A percentile compares a stretch with the other conserved stretches of the same genome.
Conservation (phyloP, 2,329 filamentous ascomycete species). For the Anisogramma anomala region DNA sequence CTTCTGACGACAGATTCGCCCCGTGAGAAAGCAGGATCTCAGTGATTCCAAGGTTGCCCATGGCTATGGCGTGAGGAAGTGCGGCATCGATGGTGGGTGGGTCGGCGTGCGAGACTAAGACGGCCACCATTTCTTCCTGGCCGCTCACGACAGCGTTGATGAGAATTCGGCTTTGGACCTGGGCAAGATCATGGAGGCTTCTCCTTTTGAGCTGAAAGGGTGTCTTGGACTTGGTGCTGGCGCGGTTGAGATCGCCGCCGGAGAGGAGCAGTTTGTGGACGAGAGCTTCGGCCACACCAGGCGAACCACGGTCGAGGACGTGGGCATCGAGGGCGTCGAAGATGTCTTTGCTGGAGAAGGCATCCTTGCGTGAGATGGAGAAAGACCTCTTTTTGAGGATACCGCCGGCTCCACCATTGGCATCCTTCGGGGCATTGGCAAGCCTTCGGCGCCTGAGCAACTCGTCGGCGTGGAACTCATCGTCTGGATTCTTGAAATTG, state of each 20-base stretch:
- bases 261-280: slow-evolving; percentile 36
- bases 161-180: slow-evolving; percentile 39
- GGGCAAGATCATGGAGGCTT: slow-evolving; percentile 39
- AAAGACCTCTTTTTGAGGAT: slow-evolving; percentile 28
- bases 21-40: slow-evolving; percentile 40
- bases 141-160: slow-evolving; percentile 39
- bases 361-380: slow-evolving; percentile 35
- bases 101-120: slow-evolving; percentile 43
- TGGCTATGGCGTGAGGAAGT: slow-evolving; percentile 37
- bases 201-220: slow-evolving; percentile 36
- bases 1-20: slow-evolving; percentile 34
- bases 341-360: slow-evolving; percentile 41
- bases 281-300: slow-evolving; percentile 45
- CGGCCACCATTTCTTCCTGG: slow-evolving; percentile 41
- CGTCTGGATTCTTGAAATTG: slow-evolving; percentile 34
- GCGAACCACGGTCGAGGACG: slow-evolving; percentile 36
- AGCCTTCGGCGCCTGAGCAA: slow-evolving; percentile 36
- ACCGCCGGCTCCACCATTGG: slow-evolving; percentile 20
- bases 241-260: slow-evolving; percentile 40
- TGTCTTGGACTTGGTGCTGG: slow-evolving; percentile 34
- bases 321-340: slow-evolving; percentile 40
- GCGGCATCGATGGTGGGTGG: slow-evolving; percentile 36
- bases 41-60: slow-evolving; percentile 30
- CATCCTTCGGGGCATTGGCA: slow-evolving; percentile 20
- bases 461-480: slow-evolving; percentile 43